A percentile compares a stretch with the other conserved stretches of the same genome.
Conservation (phyloP, 352 stramenopile genomes). For the Saprolegnia diclina region DNA sequence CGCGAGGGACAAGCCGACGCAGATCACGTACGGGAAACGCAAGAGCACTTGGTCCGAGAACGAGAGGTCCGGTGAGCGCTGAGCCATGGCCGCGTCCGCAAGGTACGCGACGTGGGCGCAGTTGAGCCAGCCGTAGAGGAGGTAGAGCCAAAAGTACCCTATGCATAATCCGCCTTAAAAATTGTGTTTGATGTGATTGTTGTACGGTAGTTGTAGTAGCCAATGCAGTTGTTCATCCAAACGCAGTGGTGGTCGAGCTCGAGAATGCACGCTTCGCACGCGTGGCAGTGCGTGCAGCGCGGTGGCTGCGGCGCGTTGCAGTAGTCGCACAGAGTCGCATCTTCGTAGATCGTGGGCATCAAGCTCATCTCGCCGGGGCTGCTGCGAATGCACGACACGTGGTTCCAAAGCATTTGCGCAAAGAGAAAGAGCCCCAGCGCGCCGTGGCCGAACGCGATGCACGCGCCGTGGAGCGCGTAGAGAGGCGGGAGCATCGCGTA, state of each 20-base stretch:
- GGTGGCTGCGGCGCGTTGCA: constrained; percentile 22
- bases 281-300: constrained; percentile 26
- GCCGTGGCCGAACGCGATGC: background rate
- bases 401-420: constrained; percentile 7
- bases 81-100: background rate
- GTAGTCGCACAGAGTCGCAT: background rate
- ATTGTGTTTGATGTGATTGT: too few species aligned
- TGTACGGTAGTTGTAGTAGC: constrained; percentile 66
- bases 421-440: constrained; percentile 1
- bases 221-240: constrained; percentile 81
- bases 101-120: constrained; percentile 8
- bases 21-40: constrained; percentile 11
- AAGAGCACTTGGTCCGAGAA: background rate
- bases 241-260: constrained; percentile 74
- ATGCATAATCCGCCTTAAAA: too few species aligned
- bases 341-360: constrained; percentile 12
- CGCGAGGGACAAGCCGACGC: constrained; percentile 10
- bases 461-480: background rate
- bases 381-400: constrained; percentile 14
- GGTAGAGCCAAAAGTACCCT: constrained; percentile 25
- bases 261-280: constrained; percentile 25
- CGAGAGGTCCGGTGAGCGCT: background rate
- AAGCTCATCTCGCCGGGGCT: constrained; percentile 6
- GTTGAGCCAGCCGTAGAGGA: constrained; percentile 17
- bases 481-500: background rate